phyloP scores from a whole-genome alignment of 2,329 filamentous ascomycete species.

The Colletotrichum sidae region DNA sequence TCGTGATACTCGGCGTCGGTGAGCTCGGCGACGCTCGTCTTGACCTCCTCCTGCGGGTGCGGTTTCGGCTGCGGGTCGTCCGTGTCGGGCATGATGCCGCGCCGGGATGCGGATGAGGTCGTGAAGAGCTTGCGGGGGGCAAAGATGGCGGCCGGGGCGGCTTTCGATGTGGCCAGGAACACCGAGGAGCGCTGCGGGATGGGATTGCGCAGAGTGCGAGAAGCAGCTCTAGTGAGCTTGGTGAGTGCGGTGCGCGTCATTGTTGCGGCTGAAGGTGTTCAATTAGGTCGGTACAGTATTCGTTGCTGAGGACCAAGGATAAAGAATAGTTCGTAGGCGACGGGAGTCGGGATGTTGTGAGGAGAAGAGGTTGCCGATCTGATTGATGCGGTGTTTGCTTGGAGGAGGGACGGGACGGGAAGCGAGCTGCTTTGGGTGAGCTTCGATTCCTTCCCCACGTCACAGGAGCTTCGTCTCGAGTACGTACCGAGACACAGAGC shows the following conservation, averaged over 20 bases:
- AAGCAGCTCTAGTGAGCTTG: conserved; percentile 52
- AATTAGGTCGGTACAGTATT: background rate
- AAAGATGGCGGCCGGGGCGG: conserved; percentile 32
- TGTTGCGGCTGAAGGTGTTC: conserved; percentile 12
- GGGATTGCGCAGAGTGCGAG: conserved; percentile 46
- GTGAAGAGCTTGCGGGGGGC: conserved; percentile 45
- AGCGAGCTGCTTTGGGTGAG: conserved; percentile 12
- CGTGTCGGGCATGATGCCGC: conserved; percentile 71
- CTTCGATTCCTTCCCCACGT: conserved; percentile 36
- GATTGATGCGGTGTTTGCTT: background rate
- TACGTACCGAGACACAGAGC: conserved; percentile 13
- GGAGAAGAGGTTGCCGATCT: background rate
- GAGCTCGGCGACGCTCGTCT: conserved; percentile 67
- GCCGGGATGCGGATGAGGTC: conserved; percentile 44
- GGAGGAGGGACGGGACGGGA: background rate
- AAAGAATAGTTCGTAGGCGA: background rate
- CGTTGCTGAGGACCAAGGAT: too few relatives aligned
- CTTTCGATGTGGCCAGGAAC: conserved; percentile 26
- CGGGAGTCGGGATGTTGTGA: background rate
- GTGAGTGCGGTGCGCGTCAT: conserved; percentile 49
- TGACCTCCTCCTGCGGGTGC: conserved; percentile 54
- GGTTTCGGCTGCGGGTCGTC: conserved; percentile 62
- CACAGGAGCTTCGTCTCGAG: conserved; percentile 21
- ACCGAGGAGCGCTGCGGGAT: conserved; percentile 22
- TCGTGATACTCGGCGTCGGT: conserved; percentile 80